Conservation (phyloP, 345 rosid species). For the Salix suchowensis region DNA sequence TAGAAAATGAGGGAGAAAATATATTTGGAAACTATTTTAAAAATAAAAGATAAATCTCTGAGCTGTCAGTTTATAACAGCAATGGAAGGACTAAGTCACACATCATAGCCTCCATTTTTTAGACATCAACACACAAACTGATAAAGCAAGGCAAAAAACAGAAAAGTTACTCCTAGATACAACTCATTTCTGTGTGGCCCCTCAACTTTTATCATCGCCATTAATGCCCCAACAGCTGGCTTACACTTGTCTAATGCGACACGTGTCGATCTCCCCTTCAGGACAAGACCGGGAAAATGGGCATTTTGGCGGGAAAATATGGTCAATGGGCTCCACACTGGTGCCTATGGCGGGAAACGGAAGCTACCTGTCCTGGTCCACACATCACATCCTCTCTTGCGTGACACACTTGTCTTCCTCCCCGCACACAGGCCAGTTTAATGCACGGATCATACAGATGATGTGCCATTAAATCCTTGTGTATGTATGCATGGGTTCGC, state of each 20-base stretch:
- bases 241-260: neutral
- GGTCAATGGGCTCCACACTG: conserved; percentile 24
- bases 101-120: neutral
- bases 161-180: neutral
- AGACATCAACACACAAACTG: neutral
- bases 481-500: neutral
- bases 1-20: too few relatives aligned
- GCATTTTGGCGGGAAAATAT: conserved; percentile 32
- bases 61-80: neutral
- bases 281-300: neutral
- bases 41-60: neutral
- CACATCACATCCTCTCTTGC: conserved; percentile 15
- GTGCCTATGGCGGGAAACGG: conserved; percentile 41
- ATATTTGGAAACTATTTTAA: too few relatives aligned
- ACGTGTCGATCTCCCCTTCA: conserved; percentile 9
- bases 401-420: conserved; percentile 13
- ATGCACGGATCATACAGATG: neutral
- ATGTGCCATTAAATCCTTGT: neutral
- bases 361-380: conserved; percentile 21
- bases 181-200: neutral
- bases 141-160: neutral
- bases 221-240: conserved; percentile 5
- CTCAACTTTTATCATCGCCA: neutral
- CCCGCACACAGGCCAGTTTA: neutral
- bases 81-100: neutral